phyloP scores from a whole-genome alignment of 176 grass and related monocot species.

The Luzula sylvatica region DNA sequence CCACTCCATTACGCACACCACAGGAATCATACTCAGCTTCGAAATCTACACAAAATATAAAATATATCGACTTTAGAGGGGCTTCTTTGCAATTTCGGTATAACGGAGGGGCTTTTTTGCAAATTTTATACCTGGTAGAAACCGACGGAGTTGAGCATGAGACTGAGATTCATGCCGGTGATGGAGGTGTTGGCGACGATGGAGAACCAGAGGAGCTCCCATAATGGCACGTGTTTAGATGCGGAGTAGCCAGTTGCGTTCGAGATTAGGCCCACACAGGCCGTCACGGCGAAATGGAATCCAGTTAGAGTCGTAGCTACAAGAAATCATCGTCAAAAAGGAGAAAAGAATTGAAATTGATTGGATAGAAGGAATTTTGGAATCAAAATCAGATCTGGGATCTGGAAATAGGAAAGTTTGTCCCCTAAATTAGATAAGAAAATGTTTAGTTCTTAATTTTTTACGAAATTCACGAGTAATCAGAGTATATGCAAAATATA shows the following conservation, averaged over 20 bases:
- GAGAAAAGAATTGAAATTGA: not conserved
- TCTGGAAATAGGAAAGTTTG: too few species aligned
- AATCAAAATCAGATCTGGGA: conserved; percentile 13
- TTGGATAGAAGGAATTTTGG: not conserved
- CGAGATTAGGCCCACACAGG: conserved; percentile 73
- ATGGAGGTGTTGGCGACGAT: conserved; percentile 95
- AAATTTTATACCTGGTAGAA: conserved; percentile 63
- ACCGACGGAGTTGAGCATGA: conserved; percentile 94
- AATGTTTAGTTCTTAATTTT: too few species aligned
- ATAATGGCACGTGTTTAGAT: conserved; percentile 85
- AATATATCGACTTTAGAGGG: not conserved
- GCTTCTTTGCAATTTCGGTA: too few species aligned
- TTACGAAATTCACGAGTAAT: not conserved
- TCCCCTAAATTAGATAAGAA: too few species aligned
- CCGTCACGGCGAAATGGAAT: conserved; percentile 95
- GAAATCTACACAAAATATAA: conserved; percentile 50
- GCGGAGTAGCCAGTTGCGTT: conserved; percentile 83
- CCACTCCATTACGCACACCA: conserved; percentile 95
- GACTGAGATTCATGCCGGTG: conserved; percentile 94
- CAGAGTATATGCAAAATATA: too few species aligned
- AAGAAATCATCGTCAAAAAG: conserved; percentile 5
- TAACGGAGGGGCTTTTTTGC: too few species aligned
- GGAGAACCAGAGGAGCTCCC: conserved; percentile 99
- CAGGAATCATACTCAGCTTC: conserved; percentile 98
- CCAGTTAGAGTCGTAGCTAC: conserved; percentile 93